Percentiles rank a stretch among this genome's conserved stretches.
phyloP scores from a whole-genome alignment of 108 stramenopile genomes.

The Cyclotella cryptica region DNA sequence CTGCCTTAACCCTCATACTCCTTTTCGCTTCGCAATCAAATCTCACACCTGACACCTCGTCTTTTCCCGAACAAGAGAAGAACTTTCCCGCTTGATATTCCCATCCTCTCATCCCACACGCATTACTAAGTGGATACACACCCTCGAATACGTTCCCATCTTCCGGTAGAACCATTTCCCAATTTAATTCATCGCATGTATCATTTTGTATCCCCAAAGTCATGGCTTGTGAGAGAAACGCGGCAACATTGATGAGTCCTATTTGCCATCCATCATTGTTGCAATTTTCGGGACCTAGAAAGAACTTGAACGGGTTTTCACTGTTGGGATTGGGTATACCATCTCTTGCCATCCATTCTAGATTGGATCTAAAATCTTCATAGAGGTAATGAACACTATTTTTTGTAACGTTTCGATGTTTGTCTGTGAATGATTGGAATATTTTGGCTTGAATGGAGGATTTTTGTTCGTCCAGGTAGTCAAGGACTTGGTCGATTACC shows the following conservation, averaged over 20 bases:
- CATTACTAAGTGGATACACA: slow-evolving; percentile 45
- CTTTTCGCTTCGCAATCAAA: slow-evolving; percentile 18
- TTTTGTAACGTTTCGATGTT: background rate
- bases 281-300: slow-evolving; percentile 28
- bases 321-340: slow-evolving; percentile 11
- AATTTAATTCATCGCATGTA: slow-evolving; percentile 40
- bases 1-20: slow-evolving; percentile 25
- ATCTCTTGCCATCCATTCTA: slow-evolving; percentile 30
- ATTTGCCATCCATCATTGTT: slow-evolving; percentile 27
- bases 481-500: slow-evolving; percentile 23
- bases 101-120: slow-evolving; percentile 38
- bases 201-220: slow-evolving; percentile 21
- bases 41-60: slow-evolving; percentile 3
- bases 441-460: slow-evolving; percentile 11
- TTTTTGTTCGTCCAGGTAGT: slow-evolving; percentile 15
- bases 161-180: slow-evolving; percentile 12
- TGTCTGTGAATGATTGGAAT: slow-evolving; percentile 7
- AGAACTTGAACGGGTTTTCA: slow-evolving; percentile 8
- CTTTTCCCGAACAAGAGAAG: slow-evolving; percentile 4
- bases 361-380: slow-evolving; percentile 18
- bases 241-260: slow-evolving; percentile 31
- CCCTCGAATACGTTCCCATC: background rate
- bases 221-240: slow-evolving; percentile 37
- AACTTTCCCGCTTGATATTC: slow-evolving; percentile 7
- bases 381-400: slow-evolving; percentile 11